phyloP scores from a whole-genome alignment of 495 filamentous ascomycete genomes.

The Talaromyces stipitatus region DNA sequence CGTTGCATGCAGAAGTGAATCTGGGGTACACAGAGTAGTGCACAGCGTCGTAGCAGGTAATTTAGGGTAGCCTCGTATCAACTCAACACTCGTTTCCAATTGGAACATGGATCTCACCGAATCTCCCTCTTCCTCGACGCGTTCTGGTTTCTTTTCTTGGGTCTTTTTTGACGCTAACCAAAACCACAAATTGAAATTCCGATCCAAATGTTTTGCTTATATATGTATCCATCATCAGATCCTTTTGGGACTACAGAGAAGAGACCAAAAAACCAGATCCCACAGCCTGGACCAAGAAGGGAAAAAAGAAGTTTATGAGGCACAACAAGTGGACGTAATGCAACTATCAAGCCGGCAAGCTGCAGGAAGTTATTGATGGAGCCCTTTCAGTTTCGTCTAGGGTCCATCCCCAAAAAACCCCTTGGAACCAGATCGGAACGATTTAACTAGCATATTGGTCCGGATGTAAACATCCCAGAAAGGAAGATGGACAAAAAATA shows the following conservation, averaged over 20 bases:
- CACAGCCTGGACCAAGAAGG: neutral
- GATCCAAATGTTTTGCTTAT: too few species aligned
- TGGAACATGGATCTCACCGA: neutral
- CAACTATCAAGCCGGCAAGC: neutral
- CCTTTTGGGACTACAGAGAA: neutral
- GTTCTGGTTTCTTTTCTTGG: neutral
- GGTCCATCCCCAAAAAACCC: neutral
- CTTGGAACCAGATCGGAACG: neutral
- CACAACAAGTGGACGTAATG: neutral
- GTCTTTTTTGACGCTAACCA: neutral
- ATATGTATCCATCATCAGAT: neutral
- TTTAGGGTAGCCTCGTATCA: neutral
- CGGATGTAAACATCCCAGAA: slow-evolving; percentile 3
- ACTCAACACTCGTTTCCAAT: neutral
- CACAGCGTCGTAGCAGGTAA: neutral
- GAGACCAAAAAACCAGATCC: neutral
- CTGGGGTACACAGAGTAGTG: neutral
- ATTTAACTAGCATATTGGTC: neutral
- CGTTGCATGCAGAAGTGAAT: slow-evolving; percentile 2
- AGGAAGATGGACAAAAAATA: neutral
- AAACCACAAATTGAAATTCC: too few species aligned
- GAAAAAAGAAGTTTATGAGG: neutral
- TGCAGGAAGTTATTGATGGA: neutral
- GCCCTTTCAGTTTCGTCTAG: neutral
- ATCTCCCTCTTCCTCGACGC: neutral